Evolutionary conservation across 2,329 filamentous ascomycete genomes (phyloP), one percentile per base, ranked within the genome.

Genomic region (Pseudogymnoascus sp.): DNA sequence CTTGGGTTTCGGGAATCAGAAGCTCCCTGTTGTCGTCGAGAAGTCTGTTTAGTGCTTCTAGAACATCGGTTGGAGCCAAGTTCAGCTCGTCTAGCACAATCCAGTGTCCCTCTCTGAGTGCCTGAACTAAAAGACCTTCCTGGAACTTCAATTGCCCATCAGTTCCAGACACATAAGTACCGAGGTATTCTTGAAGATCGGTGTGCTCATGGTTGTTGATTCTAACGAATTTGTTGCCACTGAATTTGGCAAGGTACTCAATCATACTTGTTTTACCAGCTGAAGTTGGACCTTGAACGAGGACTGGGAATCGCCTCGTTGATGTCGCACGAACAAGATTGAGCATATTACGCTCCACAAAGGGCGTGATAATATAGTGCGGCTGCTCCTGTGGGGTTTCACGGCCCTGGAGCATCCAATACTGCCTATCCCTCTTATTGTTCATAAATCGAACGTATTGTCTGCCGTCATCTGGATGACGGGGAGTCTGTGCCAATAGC

Each of bases 171-270:
- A 96, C 80, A 68, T 99, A 99, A 0, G 92, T 96, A 15, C 94
- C 94, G 5, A 99, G 78, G 70, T 99, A 99, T 72, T 99, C 95
- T 74, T 99, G 94, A 37, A 99, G 79, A 73, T 99, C 94, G 0
- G 94, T 99, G 71, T 99, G 94, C 72, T 99, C 95, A 74, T 99
- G 94, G 68, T 99, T 99, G 77, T 99, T 99, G 79, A 99, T 99
- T 64, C 94, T 86, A 45, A 99, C 92, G 71, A 97, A 99, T 71
- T 90, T 94, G 73, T 99, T 96, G 3, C 95, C 94, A 31, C 92
- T 97, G 61, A 90, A 88, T 70, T 96, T 94, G n/a, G 95, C 93
- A 37, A 99, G 82, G 72, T 96, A 97, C 74, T 97, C 93, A 42
- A 99, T 96, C 94, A 99, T 99, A 74, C 93, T 97, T 0, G 94